These are phyloP conservation scores for Akanthomyces dipterigenus DNA, from an alignment of 2,329 filamentous ascomycete genomes.

Conservation along the genomic window DNA sequence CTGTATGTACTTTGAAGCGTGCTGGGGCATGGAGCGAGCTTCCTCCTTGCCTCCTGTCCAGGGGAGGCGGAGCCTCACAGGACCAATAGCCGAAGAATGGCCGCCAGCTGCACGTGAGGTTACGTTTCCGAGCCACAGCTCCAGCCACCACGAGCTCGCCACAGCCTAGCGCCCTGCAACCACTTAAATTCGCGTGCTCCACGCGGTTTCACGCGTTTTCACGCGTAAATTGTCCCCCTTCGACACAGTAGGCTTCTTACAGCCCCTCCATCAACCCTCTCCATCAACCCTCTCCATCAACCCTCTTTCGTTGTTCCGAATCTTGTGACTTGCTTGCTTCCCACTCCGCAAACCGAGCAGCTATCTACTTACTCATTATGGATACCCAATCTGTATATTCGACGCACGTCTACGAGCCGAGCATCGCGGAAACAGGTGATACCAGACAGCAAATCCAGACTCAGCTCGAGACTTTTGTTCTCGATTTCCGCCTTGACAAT, in stretches of 20 bases:
- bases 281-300: too few relatives aligned
- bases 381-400: slow-evolving; percentile 85
- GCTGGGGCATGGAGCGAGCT: not conserved
- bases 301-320: not conserved
- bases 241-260: not conserved
- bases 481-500: slow-evolving; percentile 91
- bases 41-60: not conserved
- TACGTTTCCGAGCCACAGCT: not conserved
- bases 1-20: not conserved
- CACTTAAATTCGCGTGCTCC: slow-evolving; percentile 26
- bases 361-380: slow-evolving; percentile 50
- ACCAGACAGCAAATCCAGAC: slow-evolving; percentile 66
- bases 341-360: not conserved
- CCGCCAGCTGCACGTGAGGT: slow-evolving; percentile 1
- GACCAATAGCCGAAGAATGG: slow-evolving; percentile 8
- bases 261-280: slow-evolving; percentile 11
- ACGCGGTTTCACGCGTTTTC: slow-evolving; percentile 12
- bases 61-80: not conserved
- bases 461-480: slow-evolving; percentile 81
- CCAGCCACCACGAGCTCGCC: not conserved
- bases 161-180: slow-evolving; percentile 20
- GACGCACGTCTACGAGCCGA: slow-evolving; percentile 69
- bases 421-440: slow-evolving; percentile 59
- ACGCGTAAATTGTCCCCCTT: slow-evolving; percentile 12
- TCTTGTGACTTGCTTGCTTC: not conserved